Percentiles rank a stretch among this genome's conserved stretches.
phyloP scores from a whole-genome alignment of 352 stramenopile genomes.

The Bremia lactucae region DNA sequence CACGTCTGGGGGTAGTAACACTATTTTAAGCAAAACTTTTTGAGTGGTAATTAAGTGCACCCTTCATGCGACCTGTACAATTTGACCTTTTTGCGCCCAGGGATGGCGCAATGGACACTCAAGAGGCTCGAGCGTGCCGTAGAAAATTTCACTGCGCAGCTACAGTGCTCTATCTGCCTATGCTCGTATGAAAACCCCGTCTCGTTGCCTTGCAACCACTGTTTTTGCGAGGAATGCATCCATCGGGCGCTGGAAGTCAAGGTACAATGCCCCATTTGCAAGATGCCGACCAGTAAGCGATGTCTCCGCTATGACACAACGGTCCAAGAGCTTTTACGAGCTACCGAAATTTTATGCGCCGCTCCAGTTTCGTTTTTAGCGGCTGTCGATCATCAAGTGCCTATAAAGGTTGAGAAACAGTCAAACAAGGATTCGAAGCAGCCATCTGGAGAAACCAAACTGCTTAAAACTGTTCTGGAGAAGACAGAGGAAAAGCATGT shows the following conservation, averaged over 20 bases:
- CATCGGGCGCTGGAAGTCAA: conserved; percentile 74
- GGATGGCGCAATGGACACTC: conserved; percentile 27
- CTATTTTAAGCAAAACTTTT: background rate
- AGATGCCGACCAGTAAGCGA: conserved; percentile 69
- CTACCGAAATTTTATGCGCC: conserved; percentile 37
- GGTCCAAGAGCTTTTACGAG: conserved; percentile 55
- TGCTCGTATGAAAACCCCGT: conserved; percentile 55
- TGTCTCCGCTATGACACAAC: conserved; percentile 65
- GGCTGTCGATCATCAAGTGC: background rate
- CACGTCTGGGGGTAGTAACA: background rate
- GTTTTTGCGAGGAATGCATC: conserved; percentile 84
- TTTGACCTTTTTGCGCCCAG: conserved; percentile 4
- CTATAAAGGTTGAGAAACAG: background rate
- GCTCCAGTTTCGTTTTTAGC: conserved; percentile 3
- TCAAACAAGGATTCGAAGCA: conserved; percentile 2
- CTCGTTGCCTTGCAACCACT: conserved; percentile 81
- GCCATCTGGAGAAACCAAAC: background rate
- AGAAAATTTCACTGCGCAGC: conserved; percentile 54
- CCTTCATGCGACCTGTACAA: conserved; percentile 5
- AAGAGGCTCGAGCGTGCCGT: conserved; percentile 44
- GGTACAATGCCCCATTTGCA: conserved; percentile 73
- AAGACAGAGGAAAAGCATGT: conserved; percentile 7
- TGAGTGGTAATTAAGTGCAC: background rate
- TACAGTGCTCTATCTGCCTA: conserved; percentile 80
- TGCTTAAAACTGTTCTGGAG: conserved; percentile 6